Percentiles rank a stretch among this genome's conserved stretches.
These are phyloP conservation scores for Gossypium davidsonii DNA, from an alignment of 441 rosid genomes.

Conservation along the genomic window DNA sequence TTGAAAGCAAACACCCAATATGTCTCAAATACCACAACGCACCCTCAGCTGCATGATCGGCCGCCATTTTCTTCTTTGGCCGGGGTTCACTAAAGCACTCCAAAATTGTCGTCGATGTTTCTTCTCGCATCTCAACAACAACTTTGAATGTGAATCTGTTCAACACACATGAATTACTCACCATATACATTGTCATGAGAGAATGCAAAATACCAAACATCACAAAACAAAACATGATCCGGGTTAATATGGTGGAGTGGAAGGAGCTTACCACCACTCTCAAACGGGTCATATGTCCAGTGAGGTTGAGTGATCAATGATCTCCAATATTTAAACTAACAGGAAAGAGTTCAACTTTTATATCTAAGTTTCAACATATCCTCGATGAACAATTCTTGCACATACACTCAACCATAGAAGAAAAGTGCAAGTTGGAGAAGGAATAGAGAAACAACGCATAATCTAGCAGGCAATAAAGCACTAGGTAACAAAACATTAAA, in stretches of 20 bases:
- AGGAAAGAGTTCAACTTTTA: not conserved
- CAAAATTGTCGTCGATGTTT: constrained; percentile 14
- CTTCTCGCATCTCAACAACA: constrained; percentile 31
- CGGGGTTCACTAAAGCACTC: constrained; percentile 47
- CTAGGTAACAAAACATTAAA: no score
- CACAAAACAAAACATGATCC: not conserved
- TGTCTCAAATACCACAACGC: constrained; percentile 55
- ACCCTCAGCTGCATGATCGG: constrained; percentile 65
- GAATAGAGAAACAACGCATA: no score
- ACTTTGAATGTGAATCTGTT: constrained; percentile 49
- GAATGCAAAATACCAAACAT: not conserved
- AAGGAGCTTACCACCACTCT: not conserved
- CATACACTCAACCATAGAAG: no score
- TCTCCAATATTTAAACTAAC: not conserved
- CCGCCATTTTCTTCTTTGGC: constrained; percentile 46
- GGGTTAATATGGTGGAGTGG: not conserved
- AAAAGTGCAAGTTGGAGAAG: no score
- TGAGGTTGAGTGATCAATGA: not conserved
- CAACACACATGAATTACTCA: not conserved
- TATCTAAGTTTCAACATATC: not conserved
- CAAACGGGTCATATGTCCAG: not conserved
- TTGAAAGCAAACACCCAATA: constrained; percentile 25
- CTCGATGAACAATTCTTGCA: no score
- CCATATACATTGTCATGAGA: not conserved
- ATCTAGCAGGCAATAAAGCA: no score